Conservation (phyloP, 495 filamentous ascomycete species). For the Penicillium fimorum region DNA sequence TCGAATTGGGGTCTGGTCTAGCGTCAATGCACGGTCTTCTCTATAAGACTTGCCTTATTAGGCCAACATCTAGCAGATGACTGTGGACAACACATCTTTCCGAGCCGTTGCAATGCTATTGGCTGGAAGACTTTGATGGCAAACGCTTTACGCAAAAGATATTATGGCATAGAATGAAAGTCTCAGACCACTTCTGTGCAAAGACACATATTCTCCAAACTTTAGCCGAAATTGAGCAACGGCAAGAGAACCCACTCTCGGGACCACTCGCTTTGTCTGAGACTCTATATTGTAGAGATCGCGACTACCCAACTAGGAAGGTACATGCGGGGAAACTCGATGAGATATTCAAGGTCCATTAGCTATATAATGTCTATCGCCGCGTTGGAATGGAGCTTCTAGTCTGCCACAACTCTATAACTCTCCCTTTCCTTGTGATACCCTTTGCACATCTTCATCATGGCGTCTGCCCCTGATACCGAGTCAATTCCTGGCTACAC, state of each 20-base stretch:
- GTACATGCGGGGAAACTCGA: conserved; percentile 27
- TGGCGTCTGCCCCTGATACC: conserved; percentile 37
- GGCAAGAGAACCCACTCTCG: conserved; percentile 17
- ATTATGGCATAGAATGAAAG: conserved; percentile 15
- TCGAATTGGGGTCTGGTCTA: conserved; percentile 5
- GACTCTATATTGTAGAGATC: conserved; percentile 1
- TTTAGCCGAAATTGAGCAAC: conserved; percentile 22
- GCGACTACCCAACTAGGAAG: conserved; percentile 24
- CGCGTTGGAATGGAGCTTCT: not conserved
- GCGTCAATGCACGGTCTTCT: not conserved
- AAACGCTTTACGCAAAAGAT: conserved; percentile 22
- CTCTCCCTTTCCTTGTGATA: conserved; percentile 6
- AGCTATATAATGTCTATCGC: conserved; percentile 23
- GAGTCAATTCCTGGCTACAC: conserved; percentile 39
- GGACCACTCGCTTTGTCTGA: conserved; percentile 17
- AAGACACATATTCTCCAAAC: conserved; percentile 21
- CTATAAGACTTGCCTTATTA: conserved; percentile 10
- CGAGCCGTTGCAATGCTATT: conserved; percentile 16
- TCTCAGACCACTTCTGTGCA: not conserved
- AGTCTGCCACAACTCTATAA: conserved; percentile 16
- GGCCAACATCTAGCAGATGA: not conserved
- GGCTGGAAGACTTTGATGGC: conserved; percentile 8
- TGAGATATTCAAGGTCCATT: conserved; percentile 14
- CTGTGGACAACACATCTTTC: conserved; percentile 2
- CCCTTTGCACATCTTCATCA: conserved; percentile 16